Evolutionary conservation across 1,284 basidiomycete species (phyloP), one percentile per base, ranked within the genome.

Genomic region (Malassezia globosa): DNA sequence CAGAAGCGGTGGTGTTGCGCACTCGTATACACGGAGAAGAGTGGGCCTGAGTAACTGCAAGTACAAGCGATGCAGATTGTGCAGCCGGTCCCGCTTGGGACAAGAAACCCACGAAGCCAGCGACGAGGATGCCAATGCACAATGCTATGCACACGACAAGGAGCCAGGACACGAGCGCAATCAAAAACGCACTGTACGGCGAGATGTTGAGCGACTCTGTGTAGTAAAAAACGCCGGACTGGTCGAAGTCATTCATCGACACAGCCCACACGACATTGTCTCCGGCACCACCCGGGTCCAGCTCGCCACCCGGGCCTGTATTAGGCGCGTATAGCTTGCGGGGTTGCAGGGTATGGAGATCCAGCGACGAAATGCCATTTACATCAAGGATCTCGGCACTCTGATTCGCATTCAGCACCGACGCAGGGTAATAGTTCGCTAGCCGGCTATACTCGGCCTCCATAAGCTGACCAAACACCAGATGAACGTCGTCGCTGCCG

Each of bases 401-500:
- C 36, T 36, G 5, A 41, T 42, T 2, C 39, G 46, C 3, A 48
- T 59, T 38, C 18, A 57, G 3, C 23, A 26, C 7, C 37, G 11
- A 29, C 21, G 42, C 36, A 4, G 48, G 48, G 29, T 42, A 51
- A 26, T 41, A 39, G 45, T 51, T 51, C 13, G 49, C 38, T 10
- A 46, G 26, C 26, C 49, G 49, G 16, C 35, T 40, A 37, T 46
- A 49, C 44, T 66, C 46, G 8, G 67, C 61, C 29, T 55, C 21
- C 19, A 62, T 39, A 14, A 55, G 42, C 13, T 43, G 27, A 27
- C 59, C 60, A 42, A 64, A 63, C 18, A 45, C 43, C 35, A 62
- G 51, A 24, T 54, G 44, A 16, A 42, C 14, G 50, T 87, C 75
- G 40, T 77, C 75, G 2, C 86, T 87, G 8, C 88, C 89, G 0